A percentile compares a stretch with the other conserved stretches of the same genome.
Evolutionary conservation across 495 filamentous ascomycete species (phyloP).

Genomic region (Lentithecium fluviatile): DNA sequence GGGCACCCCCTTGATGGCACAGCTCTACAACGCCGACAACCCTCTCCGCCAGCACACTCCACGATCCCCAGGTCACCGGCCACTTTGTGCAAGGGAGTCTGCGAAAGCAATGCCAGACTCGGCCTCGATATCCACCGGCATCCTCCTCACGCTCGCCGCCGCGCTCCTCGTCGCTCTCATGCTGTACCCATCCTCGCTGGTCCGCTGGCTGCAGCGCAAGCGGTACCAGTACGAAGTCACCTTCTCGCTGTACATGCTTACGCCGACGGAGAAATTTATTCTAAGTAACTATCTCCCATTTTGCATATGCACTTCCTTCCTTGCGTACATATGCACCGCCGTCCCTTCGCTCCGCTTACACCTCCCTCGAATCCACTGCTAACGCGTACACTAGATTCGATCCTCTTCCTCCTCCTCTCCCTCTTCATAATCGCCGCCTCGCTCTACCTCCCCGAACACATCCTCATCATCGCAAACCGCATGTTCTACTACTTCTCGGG

Average conservation of each 20-base stretch:
- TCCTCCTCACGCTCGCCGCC: slow-evolving; percentile 32
- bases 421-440: slow-evolving; percentile 82
- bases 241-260: slow-evolving; percentile 82
- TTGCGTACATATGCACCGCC: too few relatives aligned
- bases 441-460: slow-evolving; percentile 89
- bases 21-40: not conserved
- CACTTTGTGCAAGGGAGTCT: too few relatives aligned
- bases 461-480: slow-evolving; percentile 72
- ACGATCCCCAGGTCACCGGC: too few relatives aligned
- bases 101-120: slow-evolving; percentile 32
- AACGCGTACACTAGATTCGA: slow-evolving; percentile 61
- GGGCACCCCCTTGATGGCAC: slow-evolving; percentile 1
- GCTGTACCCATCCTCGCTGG: slow-evolving; percentile 47
- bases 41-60: too few relatives aligned
- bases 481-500: slow-evolving; percentile 93
- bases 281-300: too few relatives aligned
- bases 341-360: not conserved
- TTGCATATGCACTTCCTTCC: slow-evolving; percentile 42
- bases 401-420: slow-evolving; percentile 81
- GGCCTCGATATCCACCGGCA: slow-evolving; percentile 26
- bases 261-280: slow-evolving; percentile 78
- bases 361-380: not conserved
- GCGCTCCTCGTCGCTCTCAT: slow-evolving; percentile 40
- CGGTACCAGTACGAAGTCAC: slow-evolving; percentile 86
- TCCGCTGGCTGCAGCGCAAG: slow-evolving; percentile 72